Evolutionary conservation across 202 grass and related monocot genomes (phyloP), one percentile per base, ranked within the genome.

Genomic region (Carex arenaria): DNA sequence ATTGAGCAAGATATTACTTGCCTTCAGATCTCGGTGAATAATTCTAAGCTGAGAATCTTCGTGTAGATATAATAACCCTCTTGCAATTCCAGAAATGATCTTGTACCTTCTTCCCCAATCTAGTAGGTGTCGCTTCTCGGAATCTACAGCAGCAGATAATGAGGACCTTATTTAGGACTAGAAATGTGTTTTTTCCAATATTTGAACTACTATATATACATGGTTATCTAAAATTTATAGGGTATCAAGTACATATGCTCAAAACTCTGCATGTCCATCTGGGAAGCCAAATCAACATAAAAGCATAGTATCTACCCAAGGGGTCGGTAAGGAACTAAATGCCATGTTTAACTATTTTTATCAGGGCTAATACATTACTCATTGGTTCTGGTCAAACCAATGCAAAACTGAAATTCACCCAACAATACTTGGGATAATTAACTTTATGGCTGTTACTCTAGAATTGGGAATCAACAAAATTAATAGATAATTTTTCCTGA

Each of bases 1-100:
- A 59, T 91, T 89, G 0, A 94, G 53, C 77, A 89, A 75, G 17
- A 93, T 12, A 53, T 93, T 93, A 81, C 91, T 89, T 3, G 91
- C 84, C 31, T 93, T 93, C 26, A 93, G 34, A 64, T 93, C 91
- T 32, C 88, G 85, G 20, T 93, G 91, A 73, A 93, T 77, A 1
- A 94, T 82, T 63, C 83, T 87, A 22, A 87, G 53, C 42, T 89
- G 87, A 0, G 89, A 91, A 45, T 94, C 89, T 7, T 94, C 92
- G 0, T 94, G 92, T 3, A 94, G 89, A 73, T 94, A 94, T 36
- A 87, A 67, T 32, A 94, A 49, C 1, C 87, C 92, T 20, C 87
- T 81, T 17, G 87, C 81, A 72, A 92, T 65, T 20, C 89, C 92
- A 13, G 32, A 64, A 14, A 94, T 90, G 56, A 94, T 90, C 78